Evolutionary conservation across 2,329 filamentous ascomycete genomes (phyloP).

Genomic region (Xylaria arbuscula): DNA sequence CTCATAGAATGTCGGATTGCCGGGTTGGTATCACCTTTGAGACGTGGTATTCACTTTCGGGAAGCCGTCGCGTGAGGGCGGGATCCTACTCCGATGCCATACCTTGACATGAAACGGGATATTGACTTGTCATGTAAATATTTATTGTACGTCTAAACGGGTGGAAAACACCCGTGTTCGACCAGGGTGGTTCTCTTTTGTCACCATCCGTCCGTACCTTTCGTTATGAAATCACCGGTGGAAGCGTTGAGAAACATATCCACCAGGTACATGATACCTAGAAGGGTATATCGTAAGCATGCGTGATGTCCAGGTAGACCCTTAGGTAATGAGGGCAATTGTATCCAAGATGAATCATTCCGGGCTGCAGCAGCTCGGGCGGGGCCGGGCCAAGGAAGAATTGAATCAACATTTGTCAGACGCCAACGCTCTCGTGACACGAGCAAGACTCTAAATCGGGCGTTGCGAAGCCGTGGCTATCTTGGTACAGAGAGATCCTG

Average conservation of each 20-base stretch:
- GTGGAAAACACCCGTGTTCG: constrained; percentile 9
- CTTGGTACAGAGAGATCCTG: constrained; percentile 5
- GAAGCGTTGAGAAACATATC: constrained; percentile 16
- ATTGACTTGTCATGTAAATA: too few species aligned
- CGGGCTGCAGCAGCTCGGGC: constrained; percentile 4
- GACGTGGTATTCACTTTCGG: constrained; percentile 3
- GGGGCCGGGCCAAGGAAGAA: constrained; percentile 14
- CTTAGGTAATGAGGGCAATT: background rate
- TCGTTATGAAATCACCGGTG: background rate
- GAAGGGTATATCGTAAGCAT: constrained; percentile 27
- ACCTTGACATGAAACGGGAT: background rate
- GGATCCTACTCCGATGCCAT: constrained; percentile 19
- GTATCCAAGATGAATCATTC: background rate
- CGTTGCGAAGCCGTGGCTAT: constrained; percentile 3
- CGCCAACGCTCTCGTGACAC: constrained; percentile 18
- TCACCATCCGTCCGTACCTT: background rate
- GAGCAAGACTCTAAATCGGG: constrained; percentile 22
- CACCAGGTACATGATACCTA: background rate
- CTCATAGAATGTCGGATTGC: background rate
- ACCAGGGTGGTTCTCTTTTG: background rate
- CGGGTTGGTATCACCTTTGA: background rate
- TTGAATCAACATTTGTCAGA: constrained; percentile 26
- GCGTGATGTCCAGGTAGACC: background rate
- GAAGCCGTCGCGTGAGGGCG: constrained; percentile 7
- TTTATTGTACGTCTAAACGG: background rate